These are phyloP conservation scores for Kazachstania sp. DNA, from an alignment of 1,139 yeast genomes.

Conservation along the genomic window DNA sequence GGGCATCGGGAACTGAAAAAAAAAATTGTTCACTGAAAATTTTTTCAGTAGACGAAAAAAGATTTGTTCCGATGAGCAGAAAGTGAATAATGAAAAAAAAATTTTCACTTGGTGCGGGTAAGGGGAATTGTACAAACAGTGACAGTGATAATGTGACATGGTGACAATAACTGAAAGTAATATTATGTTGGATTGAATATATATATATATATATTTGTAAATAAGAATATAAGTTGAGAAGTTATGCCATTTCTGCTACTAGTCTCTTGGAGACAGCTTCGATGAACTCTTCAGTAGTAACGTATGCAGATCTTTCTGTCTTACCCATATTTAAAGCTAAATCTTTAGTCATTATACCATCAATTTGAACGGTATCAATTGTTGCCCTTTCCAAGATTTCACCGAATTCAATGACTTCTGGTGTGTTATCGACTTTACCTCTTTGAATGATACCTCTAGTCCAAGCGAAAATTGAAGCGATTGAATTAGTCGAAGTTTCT, in stretches of 20 bases:
- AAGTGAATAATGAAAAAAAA: background rate
- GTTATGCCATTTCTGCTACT: constrained; percentile 8
- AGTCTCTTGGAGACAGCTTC: constrained; percentile 63
- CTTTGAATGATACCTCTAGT: constrained; percentile 86
- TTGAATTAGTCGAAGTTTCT: constrained; percentile 93
- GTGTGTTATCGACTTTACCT: constrained; percentile 79
- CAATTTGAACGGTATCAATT: constrained; percentile 74
- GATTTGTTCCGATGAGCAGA: background rate
- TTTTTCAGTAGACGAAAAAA: background rate
- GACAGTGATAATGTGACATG: too few relatives aligned
- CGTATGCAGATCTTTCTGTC: constrained; percentile 71
- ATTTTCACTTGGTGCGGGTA: background rate
- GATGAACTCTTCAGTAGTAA: constrained; percentile 83
- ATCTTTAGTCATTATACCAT: constrained; percentile 92
- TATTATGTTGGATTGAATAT: too few relatives aligned
- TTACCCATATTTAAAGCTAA: constrained; percentile 82
- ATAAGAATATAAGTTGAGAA: background rate
- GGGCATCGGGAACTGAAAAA: too few relatives aligned
- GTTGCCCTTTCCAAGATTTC: constrained; percentile 72
- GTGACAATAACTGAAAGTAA: background rate
- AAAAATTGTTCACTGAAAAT: too few relatives aligned
- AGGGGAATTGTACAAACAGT: background rate
- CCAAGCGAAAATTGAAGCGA: constrained; percentile 98
- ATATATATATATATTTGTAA: background rate
- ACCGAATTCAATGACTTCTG: constrained; percentile 75